Evolutionary conservation across 169 alveolate genomes (phyloP).

Genomic region (Plasmodium sp.): DNA sequence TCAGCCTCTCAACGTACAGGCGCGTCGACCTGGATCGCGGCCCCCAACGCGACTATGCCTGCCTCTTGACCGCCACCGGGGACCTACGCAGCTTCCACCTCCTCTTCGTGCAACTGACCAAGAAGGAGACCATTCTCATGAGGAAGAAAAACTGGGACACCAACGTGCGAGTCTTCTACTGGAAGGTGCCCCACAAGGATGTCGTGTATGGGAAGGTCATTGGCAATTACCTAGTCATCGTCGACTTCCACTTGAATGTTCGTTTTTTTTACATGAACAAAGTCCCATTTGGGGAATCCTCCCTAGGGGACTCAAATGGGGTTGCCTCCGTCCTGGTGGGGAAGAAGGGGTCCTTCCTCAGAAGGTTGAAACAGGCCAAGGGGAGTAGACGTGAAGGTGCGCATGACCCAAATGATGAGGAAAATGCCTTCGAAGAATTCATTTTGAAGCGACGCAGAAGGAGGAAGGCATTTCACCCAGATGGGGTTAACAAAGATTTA

Average conservation of each 20-base stretch:
- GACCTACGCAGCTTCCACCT: not conserved
- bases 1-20: constrained; percentile 9
- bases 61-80: not conserved
- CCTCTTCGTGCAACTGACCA: constrained; percentile 9
- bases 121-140: not conserved
- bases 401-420: not conserved
- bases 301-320: not conserved
- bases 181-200: not conserved
- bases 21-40: not conserved
- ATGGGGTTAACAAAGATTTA: not conserved
- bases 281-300: not conserved
- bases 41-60: not conserved
- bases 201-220: constrained; percentile 28
- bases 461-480: not conserved
- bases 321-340: not conserved
- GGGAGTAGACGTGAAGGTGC: not conserved
- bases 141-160: not conserved
- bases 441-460: not conserved
- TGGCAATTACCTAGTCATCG: constrained; percentile 32
- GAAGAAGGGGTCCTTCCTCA: not conserved
- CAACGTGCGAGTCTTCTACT: not conserved
- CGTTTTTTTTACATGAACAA: constrained; percentile 18
- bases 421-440: not conserved
- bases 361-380: not conserved
- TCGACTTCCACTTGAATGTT: constrained; percentile 10